These are phyloP conservation scores for Conticribra guillardii DNA, from an alignment of 108 stramenopile species.

Conservation along the genomic window DNA sequence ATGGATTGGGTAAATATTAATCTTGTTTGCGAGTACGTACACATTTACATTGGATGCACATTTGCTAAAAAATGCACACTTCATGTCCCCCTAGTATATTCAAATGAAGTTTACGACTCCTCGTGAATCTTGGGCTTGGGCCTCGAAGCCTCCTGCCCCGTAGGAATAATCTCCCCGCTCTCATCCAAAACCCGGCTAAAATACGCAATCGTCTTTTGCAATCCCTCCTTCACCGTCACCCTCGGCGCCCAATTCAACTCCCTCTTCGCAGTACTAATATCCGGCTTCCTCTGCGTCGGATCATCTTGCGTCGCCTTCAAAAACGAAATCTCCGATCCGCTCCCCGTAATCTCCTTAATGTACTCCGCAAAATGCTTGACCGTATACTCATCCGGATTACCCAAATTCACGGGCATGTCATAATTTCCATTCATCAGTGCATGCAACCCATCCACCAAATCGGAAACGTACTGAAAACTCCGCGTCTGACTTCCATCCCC, in stretches of 20 bases:
- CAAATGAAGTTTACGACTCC: too few species aligned
- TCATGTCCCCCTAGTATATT: too few species aligned
- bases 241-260: conserved; percentile 92
- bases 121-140: conserved; percentile 43
- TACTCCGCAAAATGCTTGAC: conserved; percentile 91
- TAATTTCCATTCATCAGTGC: conserved; percentile 96
- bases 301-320: conserved; percentile 89
- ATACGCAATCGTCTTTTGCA: conserved; percentile 93
- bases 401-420: conserved; percentile 94
- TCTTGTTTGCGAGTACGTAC: too few species aligned
- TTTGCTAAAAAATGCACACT: too few species aligned
- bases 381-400: conserved; percentile 98
- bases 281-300: conserved; percentile 93
- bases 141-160: conserved; percentile 68
- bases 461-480: conserved; percentile 98
- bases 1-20: too few species aligned
- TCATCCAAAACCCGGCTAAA: conserved; percentile 88
- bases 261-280: conserved; percentile 91
- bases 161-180: conserved; percentile 90
- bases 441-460: conserved; percentile 97
- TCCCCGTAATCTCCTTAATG: conserved; percentile 78
- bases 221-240: conserved; percentile 86
- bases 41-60: too few species aligned
- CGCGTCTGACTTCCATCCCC: conserved; percentile 96
- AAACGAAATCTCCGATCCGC: conserved; percentile 71